Evolutionary conservation across 441 rosid genomes (phyloP).

Genomic region (Daphne laureola): DNA sequence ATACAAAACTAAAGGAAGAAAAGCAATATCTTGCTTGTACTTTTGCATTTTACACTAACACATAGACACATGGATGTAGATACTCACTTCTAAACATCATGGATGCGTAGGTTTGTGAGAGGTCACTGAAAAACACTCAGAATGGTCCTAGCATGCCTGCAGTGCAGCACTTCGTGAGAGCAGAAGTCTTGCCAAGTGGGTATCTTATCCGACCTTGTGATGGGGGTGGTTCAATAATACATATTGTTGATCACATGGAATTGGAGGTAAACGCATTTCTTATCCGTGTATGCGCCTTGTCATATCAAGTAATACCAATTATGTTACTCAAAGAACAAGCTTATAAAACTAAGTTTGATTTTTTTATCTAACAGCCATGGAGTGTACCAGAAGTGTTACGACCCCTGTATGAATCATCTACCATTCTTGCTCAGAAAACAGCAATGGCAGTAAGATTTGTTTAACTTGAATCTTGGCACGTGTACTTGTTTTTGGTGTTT

Average conservation of each 20-base stretch:
- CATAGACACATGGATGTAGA: no score
- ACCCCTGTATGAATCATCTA: constrained; percentile 88
- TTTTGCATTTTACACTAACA: not conserved
- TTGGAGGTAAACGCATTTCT: constrained; percentile 53
- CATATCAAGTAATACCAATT: no score
- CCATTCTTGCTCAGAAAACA: constrained; percentile 88
- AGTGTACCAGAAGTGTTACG: constrained; percentile 96
- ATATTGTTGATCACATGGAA: constrained; percentile 94
- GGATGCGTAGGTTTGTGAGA: constrained; percentile 63
- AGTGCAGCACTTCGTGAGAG: constrained; percentile 93
- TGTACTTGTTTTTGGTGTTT: not conserved
- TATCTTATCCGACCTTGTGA: constrained; percentile 94
- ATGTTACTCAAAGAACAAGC: not conserved
- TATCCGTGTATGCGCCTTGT: not conserved
- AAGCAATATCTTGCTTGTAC: not conserved
- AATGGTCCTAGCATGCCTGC: constrained; percentile 96
- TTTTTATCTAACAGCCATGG: constrained; percentile 58
- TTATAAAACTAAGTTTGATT: constrained; percentile 3
- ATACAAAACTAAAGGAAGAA: no score
- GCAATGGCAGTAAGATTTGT: constrained; percentile 72
- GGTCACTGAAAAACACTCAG: constrained; percentile 87
- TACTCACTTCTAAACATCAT: constrained; percentile 2
- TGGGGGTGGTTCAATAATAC: constrained; percentile 95
- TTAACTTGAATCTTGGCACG: constrained; percentile 4
- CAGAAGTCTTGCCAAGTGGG: constrained; percentile 95